Evolutionary conservation across 2,329 filamentous ascomycete genomes (phyloP).

Genomic region (Colletotrichum abscissum): DNA sequence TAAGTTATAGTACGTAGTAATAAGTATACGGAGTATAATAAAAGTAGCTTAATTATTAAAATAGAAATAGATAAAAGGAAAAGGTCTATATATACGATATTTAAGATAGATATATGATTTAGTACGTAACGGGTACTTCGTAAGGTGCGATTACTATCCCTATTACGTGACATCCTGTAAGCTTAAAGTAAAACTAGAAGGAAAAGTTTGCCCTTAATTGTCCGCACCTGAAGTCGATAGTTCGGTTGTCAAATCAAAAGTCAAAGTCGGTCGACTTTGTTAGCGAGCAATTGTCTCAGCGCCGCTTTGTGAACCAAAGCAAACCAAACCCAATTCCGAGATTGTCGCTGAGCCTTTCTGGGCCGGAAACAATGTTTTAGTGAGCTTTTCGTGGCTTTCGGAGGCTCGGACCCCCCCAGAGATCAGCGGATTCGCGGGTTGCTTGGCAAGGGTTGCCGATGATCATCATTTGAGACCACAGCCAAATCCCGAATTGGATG

Average conservation of each 20-base stretch:
- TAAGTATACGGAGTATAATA: too few relatives aligned
- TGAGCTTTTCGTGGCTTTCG: not conserved
- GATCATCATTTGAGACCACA: slow-evolving; percentile 22
- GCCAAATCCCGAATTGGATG: not conserved
- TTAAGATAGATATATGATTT: too few relatives aligned
- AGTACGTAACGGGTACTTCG: too few relatives aligned
- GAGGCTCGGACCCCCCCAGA: not conserved
- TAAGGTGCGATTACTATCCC: too few relatives aligned
- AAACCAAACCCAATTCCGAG: not conserved
- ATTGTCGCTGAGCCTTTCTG: not conserved
- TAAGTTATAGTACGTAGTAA: too few relatives aligned
- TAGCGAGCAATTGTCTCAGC: not conserved
- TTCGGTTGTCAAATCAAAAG: not conserved
- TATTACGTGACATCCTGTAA: too few relatives aligned
- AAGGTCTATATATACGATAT: too few relatives aligned
- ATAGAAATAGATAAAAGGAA: too few relatives aligned
- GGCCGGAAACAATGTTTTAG: not conserved
- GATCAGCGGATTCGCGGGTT: slow-evolving; percentile 7
- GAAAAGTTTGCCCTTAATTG: not conserved
- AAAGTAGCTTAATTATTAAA: too few relatives aligned
- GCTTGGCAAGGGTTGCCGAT: not conserved
- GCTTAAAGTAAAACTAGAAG: not conserved
- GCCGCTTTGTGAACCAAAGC: not conserved
- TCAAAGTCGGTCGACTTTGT: not conserved
- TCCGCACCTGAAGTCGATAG: not conserved